Evolutionary conservation across 1,284 basidiomycete species (phyloP), one percentile per base, ranked within the genome.

Genomic region (Trichosporon sp.): DNA sequence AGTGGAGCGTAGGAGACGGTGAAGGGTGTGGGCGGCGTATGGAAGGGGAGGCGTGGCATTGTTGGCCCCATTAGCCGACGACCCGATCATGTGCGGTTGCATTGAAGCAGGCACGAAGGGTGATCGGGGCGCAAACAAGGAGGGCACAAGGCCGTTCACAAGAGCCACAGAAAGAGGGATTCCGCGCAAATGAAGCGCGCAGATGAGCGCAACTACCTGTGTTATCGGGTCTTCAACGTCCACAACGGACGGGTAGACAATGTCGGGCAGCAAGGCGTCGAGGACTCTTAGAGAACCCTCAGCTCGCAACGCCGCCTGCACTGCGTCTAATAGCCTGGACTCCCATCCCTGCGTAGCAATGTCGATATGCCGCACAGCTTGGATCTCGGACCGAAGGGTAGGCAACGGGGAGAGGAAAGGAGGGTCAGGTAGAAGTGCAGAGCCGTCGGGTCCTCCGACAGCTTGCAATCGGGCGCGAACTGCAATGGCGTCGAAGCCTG

Each of bases 401-500:
- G 66, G 64, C 3, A 72, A 34, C 2, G 56, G 64, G 5, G 56
- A 27, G n/a, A 65, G 13, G 51, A 27, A 12, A 25, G 62, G 13
- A 60, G n/a, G 6, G 7, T 56, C 51, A 9, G 56, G 13, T 6
- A 72, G 58, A n/a, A 70, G 38, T 0, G 53, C 38, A 4, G 35
- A 65, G 15, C 64, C 68, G 27, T 68, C 58, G 0, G 63, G 51
- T 0, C 73, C 47, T 2, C 72, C 74, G 2, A 70, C 71, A 25
- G 68, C 66, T 21, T 75, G 72, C 31, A 79, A 62, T 27, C 75
- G 80, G 0, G 65, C 44, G 29, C 65, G 70, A 9, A 82, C 72
- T 1, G 68, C 75, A 1, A 35, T 51, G 0, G 72, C 72, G 64
- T 80, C 79, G 63, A 83, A 79, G n/a, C 68, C 71, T 1, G 79